Evolutionary conservation across 2,329 filamentous ascomycete species (phyloP).

Genomic region (Blastomyces silverae): DNA sequence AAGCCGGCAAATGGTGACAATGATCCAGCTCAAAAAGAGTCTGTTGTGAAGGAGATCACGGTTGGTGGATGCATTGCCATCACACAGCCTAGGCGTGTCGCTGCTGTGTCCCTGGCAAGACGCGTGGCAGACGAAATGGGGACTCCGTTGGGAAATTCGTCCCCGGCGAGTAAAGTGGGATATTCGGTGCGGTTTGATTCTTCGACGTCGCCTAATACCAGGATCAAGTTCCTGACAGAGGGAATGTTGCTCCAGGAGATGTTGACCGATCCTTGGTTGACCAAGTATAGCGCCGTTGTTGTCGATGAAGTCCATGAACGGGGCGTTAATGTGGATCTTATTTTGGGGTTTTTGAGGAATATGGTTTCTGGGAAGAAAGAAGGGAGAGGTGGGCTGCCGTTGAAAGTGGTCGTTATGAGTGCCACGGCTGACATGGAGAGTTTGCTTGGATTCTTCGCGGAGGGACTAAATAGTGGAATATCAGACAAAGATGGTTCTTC

Average conservation of each 20-base stretch:
- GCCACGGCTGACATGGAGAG: conserved; percentile 84
- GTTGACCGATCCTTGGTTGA: conserved; percentile 71
- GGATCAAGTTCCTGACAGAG: conserved; percentile 90
- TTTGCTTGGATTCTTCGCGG: conserved; percentile 66
- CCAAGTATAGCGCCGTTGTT: conserved; percentile 79
- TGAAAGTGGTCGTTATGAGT: conserved; percentile 95
- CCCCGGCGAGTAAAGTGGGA: conserved; percentile 62
- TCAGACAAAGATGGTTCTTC: conserved; percentile 12
- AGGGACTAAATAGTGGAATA: conserved; percentile 23
- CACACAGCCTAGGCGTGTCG: conserved; percentile 88
- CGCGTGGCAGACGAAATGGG: conserved; percentile 82
- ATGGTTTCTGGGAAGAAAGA: conserved; percentile 55
- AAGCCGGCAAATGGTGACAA: not conserved
- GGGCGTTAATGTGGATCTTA: conserved; percentile 86
- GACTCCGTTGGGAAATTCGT: conserved; percentile 53
- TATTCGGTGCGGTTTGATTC: conserved; percentile 96
- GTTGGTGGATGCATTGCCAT: conserved; percentile 82
- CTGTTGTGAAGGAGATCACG: conserved; percentile 39
- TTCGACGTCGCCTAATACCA: conserved; percentile 69
- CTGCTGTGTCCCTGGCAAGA: conserved; percentile 81
- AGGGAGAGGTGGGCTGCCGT: conserved; percentile 61
- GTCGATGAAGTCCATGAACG: conserved; percentile 97
- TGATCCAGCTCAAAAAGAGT: not conserved
- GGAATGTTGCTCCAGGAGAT: conserved; percentile 95
- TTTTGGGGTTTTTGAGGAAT: conserved; percentile 80